Evolutionary conservation across 192 early-diverging fungal genomes (phyloP), one percentile per base, ranked within the genome.

Genomic region (Rhizophagus sp.): DNA sequence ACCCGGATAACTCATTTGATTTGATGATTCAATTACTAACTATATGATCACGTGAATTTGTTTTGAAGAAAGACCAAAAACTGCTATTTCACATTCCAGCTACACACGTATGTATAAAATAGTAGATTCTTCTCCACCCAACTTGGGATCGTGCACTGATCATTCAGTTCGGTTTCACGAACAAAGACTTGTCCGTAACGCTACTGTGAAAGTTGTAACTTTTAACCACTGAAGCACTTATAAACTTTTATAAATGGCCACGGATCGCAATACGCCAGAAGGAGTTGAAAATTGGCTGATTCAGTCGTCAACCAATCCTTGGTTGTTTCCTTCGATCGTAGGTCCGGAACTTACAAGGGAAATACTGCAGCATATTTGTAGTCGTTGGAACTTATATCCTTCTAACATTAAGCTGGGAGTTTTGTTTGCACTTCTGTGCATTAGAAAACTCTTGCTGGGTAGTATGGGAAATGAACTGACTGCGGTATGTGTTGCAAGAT

Each of bases 401-500:
- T 4, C 62, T 34, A 63, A 77, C 24, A 66, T 41, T 27, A 77
- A 77, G 36, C 12, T 77, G 24, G 75, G 36, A 30, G 19, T 77
- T 4, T 66, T 77, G n/a, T 41, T 77, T 77, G 33, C 63, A 47
- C 27, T 77, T 66, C n/a, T 77, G 19, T 39, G 75, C 41, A 77
- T 77, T 33, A 77, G 50, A 50, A 66, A 47, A 25, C 13, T 64
- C 7, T 41, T 25, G 15, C 17, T 77, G 34, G 27, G 4, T 17
- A 39, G 8, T 17, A 47, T 76, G 34, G 61, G 36, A 39, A 36
- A 44, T n/a, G 34, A 62, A 17, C 10, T 61, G 33, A 22, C 57
- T 64, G 74, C 24, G 34, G 52, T 61, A 76, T 44, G 47, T 25
- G 36, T 25, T 24, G 11, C 19, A 10, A 47, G 44, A 47, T 47